Base-by-base conservation (phyloP, 2,329 filamentous ascomycete genomes). In the Helminthosporium solani region DNA sequence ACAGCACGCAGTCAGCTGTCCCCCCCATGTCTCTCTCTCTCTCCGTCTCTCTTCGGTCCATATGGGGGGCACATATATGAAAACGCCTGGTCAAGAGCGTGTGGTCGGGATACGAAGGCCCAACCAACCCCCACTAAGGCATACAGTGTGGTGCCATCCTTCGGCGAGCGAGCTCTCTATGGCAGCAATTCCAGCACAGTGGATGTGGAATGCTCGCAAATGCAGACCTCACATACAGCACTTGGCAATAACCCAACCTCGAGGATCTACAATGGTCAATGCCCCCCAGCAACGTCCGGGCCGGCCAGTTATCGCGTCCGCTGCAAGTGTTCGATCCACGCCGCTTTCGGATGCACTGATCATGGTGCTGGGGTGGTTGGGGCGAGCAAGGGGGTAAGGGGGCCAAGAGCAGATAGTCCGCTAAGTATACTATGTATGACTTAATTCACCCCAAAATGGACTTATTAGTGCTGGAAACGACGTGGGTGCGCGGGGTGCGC, bases 301-400 rank as follows among this genome's bases (percentile, higher is more conserved):
- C 61, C 66, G 68, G 63, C 60, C 62, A 68, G 57, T 67, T 67
- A 70, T 67, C 65, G 63, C 59, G 58, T 54, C 66, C 64, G 66
- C 67, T 69, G 64, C 68, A 67, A 63, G 66, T 66, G 57, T 63
- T 64, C 53, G 53, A 52, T 54, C 57, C 23, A 25, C 56, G 54
- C 57, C 50, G 47, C 50, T 64, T 53, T 57, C 49, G 60, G 57
- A 61, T 47, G 52, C 53, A 54, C 44, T 41, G 48, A 44, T 50
- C 40, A 20, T 36, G 33, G 28, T 20, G 30, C 41, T 57, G 59
- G 57, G 48, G 56, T 56, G 58, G 53, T 58, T 61, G 58, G 61
- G 53, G 39, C 34, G 23, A 20, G 33, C 5, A 40, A 49, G 49
- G 46, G 46, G 54, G 54, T 52, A 62, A 59, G 47, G 49, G 46